These are phyloP conservation scores for Xylariaceae sp. DNA, from an alignment of 2,329 filamentous ascomycete species.

Conservation along the genomic window DNA sequence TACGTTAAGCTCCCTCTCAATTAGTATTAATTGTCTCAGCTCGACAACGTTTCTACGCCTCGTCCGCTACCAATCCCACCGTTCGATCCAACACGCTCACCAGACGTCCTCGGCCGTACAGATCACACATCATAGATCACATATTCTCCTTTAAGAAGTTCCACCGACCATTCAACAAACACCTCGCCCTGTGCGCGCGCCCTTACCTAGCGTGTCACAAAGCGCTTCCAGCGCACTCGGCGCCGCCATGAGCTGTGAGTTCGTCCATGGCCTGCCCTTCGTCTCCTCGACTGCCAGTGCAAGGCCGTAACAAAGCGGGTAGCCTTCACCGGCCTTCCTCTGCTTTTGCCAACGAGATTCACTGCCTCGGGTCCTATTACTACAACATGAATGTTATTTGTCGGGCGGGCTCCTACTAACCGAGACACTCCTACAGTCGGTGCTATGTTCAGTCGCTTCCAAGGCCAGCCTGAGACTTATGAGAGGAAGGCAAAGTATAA, in stretches of 20 bases:
- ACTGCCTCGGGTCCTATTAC: neutral
- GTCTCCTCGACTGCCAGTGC: slow-evolving; percentile 19
- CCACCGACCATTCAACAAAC: neutral
- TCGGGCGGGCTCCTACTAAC: slow-evolving; percentile 10
- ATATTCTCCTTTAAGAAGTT: neutral
- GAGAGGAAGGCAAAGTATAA: slow-evolving; percentile 95
- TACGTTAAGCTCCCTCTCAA: neutral
- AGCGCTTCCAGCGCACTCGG: slow-evolving; percentile 20
- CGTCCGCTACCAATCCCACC: neutral
- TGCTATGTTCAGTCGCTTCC: slow-evolving; percentile 90
- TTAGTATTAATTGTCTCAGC: neutral
- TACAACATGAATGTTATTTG: slow-evolving; percentile 9
- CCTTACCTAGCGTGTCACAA: slow-evolving; percentile 5
- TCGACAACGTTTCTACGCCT: neutral
- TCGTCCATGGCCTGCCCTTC: slow-evolving; percentile 18
- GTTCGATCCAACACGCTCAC: neutral
- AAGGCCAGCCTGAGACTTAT: slow-evolving; percentile 96
- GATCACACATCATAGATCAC: neutral
- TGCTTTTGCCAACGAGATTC: neutral
- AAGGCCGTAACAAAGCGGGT: neutral
- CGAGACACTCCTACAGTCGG: slow-evolving; percentile 53
- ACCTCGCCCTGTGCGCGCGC: neutral
- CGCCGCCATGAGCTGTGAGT: slow-evolving; percentile 41
- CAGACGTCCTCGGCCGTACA: slow-evolving; percentile 3
- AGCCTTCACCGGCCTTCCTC: neutral